Percentiles rank a stretch among this genome's conserved stretches.
phyloP scores from a whole-genome alignment of 2,329 filamentous ascomycete genomes.

The Epichloe typhina region DNA sequence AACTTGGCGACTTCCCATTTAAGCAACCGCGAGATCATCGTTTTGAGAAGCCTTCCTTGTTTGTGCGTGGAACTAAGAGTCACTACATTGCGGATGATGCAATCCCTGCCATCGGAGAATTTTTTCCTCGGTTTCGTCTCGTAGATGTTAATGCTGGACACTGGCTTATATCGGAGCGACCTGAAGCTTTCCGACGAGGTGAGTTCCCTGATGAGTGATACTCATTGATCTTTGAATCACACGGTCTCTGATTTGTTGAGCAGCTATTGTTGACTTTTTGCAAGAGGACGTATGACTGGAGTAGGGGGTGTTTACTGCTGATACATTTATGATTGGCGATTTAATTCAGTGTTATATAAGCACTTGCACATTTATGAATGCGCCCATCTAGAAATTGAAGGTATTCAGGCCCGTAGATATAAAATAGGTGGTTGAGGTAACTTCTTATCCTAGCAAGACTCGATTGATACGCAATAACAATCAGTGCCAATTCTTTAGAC shows the following conservation, averaged over 20 bases:
- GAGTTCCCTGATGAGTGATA: neutral
- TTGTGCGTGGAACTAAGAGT: slow-evolving; percentile 66
- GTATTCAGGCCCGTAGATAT: too few species aligned
- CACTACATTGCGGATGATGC: slow-evolving; percentile 71
- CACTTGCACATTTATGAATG: too few species aligned
- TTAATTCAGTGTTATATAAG: too few species aligned
- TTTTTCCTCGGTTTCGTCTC: slow-evolving; percentile 67
- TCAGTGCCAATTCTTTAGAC: too few species aligned
- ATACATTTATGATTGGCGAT: too few species aligned
- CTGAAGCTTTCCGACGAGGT: slow-evolving; percentile 66
- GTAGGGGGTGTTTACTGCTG: too few species aligned
- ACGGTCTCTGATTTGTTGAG: neutral
- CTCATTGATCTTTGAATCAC: neutral
- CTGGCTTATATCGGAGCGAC: slow-evolving; percentile 84
- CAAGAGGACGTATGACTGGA: neutral
- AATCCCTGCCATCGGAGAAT: slow-evolving; percentile 64
- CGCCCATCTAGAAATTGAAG: too few species aligned
- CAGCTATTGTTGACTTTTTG: slow-evolving; percentile 4
- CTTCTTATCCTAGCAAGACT: too few species aligned
- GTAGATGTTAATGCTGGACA: slow-evolving; percentile 68
- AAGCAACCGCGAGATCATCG: slow-evolving; percentile 52
- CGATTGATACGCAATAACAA: too few species aligned
- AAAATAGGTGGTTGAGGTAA: too few species aligned
- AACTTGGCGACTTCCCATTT: slow-evolving; percentile 84
- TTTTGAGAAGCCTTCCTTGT: slow-evolving; percentile 67